phyloP scores from a whole-genome alignment of 306 rosid genomes.

The Citrullus amarus region DNA sequence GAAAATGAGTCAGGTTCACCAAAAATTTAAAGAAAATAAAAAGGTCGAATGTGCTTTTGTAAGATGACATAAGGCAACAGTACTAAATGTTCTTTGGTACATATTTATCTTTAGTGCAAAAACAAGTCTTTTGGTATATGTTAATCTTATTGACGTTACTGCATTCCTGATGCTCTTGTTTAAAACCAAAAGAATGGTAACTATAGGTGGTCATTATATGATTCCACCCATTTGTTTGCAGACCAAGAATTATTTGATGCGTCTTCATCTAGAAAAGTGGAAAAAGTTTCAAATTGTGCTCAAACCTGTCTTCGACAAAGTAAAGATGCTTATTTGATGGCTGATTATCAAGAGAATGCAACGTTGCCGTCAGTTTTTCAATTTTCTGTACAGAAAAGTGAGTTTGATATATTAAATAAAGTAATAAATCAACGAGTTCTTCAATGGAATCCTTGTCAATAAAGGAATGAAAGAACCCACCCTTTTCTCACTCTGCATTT shows the following conservation, averaged over 20 bases:
- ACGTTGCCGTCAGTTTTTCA: slow-evolving; percentile 51
- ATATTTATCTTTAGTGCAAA: not conserved
- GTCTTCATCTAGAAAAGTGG: not conserved
- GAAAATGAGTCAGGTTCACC: not conserved
- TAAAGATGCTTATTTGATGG: slow-evolving; percentile 37
- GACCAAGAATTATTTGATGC: not conserved
- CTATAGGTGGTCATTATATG: not conserved
- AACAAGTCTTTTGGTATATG: not conserved
- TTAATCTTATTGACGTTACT: not conserved
- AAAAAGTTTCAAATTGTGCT: not conserved
- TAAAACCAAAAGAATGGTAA: not conserved
- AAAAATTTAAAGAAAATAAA: not conserved
- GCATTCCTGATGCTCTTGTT: not conserved
- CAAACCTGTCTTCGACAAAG: slow-evolving; percentile 61
- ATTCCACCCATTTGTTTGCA: not conserved
- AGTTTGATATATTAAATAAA: not conserved
- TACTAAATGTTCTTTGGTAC: not conserved
- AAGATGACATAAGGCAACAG: not conserved
- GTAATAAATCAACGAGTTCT: not conserved
- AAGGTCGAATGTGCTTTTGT: not conserved
- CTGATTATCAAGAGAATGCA: slow-evolving; percentile 45
- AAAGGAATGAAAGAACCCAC: slow-evolving; percentile 19
- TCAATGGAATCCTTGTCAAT: not conserved
- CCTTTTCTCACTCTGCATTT: slow-evolving; percentile 66
- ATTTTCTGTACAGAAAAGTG: slow-evolving; percentile 40